Conservation (phyloP, 495 filamentous ascomycete species). For the Lasiosphaeris hirsuta region DNA sequence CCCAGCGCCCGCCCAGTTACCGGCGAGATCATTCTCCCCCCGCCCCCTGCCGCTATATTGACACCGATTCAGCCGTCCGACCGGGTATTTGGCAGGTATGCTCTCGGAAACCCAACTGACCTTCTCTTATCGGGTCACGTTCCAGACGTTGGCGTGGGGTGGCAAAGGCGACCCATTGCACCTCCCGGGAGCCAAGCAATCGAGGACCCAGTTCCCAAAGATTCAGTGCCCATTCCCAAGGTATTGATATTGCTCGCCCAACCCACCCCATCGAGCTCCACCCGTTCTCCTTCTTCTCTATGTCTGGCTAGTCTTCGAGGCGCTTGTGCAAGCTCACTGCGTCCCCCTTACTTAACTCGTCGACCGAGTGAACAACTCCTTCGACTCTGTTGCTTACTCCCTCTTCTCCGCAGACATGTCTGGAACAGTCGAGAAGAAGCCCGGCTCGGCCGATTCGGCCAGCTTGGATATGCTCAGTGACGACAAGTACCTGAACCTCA, state of each 20-base stretch:
- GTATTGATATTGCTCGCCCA: conserved; percentile 11
- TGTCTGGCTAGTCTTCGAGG: not conserved
- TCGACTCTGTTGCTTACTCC: not conserved
- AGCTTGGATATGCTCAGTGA: not conserved
- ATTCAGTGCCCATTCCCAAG: not conserved
- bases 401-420: conserved; percentile 12
- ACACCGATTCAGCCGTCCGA: conserved; percentile 10
- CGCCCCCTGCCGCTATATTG: conserved; percentile 5
- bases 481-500: not conserved
- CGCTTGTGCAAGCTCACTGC: not conserved
- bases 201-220: not conserved
- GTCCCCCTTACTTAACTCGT: not conserved
- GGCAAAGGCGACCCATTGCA: not conserved
- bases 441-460: conserved; percentile 12
- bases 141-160: conserved; percentile 4
- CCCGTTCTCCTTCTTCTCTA: not conserved
- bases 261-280: conserved; percentile 1
- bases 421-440: conserved; percentile 11
- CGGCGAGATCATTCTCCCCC: conserved; percentile 1
- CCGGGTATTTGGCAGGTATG: conserved; percentile 9
- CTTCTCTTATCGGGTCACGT: conserved; percentile 12
- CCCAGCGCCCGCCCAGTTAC: not conserved
- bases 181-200: not conserved
- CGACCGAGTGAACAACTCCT: conserved; percentile 5
- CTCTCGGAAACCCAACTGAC: not conserved